Conservation (phyloP, 306 rosid genomes). For the Quercus aquifolioides region DNA sequence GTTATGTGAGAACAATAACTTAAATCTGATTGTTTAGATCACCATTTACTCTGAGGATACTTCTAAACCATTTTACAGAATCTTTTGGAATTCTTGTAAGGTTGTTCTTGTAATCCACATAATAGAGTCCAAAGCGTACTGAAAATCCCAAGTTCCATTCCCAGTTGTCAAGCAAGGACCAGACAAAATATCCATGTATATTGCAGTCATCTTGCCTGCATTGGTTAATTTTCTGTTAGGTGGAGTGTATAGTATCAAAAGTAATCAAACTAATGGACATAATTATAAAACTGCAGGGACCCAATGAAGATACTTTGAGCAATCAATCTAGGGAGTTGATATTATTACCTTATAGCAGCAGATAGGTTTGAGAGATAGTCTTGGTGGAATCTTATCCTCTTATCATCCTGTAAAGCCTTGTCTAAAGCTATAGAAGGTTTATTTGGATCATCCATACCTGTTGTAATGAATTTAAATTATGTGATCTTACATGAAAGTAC, state of each 20-base stretch:
- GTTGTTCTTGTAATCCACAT: conserved; percentile 75
- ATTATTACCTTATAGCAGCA: conserved; percentile 73
- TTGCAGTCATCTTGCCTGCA: conserved; percentile 76
- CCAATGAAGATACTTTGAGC: neutral
- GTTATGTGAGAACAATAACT: conserved; percentile 9
- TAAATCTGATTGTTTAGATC: conserved; percentile 22
- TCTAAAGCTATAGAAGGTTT: conserved; percentile 40
- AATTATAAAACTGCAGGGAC: neutral
- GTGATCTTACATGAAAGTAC: neutral
- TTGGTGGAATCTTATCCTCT: conserved; percentile 68
- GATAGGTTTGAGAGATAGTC: conserved; percentile 92
- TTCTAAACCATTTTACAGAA: conserved; percentile 77
- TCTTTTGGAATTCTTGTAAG: conserved; percentile 86
- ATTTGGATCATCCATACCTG: conserved; percentile 91
- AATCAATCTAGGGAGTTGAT: neutral
- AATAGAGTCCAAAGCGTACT: conserved; percentile 86
- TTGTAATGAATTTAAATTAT: conserved; percentile 5
- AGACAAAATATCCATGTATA: conserved; percentile 78
- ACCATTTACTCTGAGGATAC: conserved; percentile 46
- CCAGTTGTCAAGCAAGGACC: conserved; percentile 98
- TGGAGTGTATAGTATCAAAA: neutral
- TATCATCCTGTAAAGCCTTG: conserved; percentile 65
- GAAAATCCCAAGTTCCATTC: conserved; percentile 92
- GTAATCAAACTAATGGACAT: neutral
- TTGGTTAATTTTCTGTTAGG: conserved; percentile 18